Evolutionary conservation across 1,139 yeast species (phyloP), one percentile per base, ranked within the genome.

Genomic region (Candida pseudocylindracea): DNA sequence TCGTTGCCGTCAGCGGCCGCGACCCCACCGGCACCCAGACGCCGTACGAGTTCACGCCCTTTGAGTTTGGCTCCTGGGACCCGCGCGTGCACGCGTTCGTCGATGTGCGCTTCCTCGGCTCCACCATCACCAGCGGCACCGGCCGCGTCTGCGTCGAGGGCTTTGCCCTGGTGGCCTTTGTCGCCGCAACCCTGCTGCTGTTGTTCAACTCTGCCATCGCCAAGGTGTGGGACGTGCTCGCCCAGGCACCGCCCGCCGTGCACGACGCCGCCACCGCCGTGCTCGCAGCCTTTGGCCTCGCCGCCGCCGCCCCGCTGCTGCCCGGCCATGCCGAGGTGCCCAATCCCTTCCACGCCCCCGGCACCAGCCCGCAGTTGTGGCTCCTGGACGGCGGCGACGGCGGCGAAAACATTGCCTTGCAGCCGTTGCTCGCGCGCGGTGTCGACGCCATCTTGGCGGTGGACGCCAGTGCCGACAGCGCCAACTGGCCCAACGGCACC

Each of bases 321-420:
- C 33, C 33, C 20, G 20, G 6, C 20, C 20, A 15, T 15, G 20
- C 20, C 20, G 20, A 15, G 20, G 20, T 15, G 20, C 20, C 20
- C 20, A 32, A 32, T 12, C 33, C 33, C 9, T 32, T 32, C 28
- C 35, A 10, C 29, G 37, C 29, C 10, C 31, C 38, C 10, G 20
- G 33, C 3, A 20, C 24, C 2, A 31, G 26, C 7, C 6, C 20
- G 6, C 32, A 31, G 7, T 31, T 39, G 2, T 56, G 53, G 36
- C 39, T 59, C 12, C 60, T 52, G 1, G 65, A 59, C 38, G 65
- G 65, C 1, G 65, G 65, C 2, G 60, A 55, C 32, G 62, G 57
- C 39, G 63, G 63, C 2, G 60, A 57, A 35, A 59, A 59, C 36
- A 49, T 59, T 13, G 63, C 63, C 1, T 55, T 58, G 33, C 55